These are phyloP conservation scores for Fusarium chlamydosporum DNA, from an alignment of 2,329 filamentous ascomycete genomes.

Conservation along the genomic window DNA sequence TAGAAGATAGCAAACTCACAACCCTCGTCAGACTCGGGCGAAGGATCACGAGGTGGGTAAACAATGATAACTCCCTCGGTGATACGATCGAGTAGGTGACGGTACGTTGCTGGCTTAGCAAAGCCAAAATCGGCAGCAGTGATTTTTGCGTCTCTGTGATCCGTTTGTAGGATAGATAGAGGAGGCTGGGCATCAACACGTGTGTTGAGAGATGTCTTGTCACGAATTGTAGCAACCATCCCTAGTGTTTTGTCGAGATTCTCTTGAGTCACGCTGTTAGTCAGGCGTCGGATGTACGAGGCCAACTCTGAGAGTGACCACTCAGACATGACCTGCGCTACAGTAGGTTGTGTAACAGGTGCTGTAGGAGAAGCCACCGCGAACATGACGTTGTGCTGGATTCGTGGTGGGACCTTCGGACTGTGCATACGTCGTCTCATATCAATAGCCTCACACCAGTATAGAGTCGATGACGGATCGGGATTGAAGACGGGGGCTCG, in stretches of 20 bases:
- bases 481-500: slow-evolving; percentile 55
- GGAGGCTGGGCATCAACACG: slow-evolving; percentile 56
- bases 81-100: slow-evolving; percentile 53
- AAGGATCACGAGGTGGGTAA: slow-evolving; percentile 51
- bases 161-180: slow-evolving; percentile 55
- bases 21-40: slow-evolving; percentile 54
- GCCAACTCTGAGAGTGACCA: slow-evolving; percentile 56
- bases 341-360: slow-evolving; percentile 50
- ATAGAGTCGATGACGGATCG: slow-evolving; percentile 47
- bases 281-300: slow-evolving; percentile 56
- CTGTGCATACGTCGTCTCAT: slow-evolving; percentile 56
- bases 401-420: slow-evolving; percentile 53
- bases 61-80: slow-evolving; percentile 50
- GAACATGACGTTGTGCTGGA: slow-evolving; percentile 57
- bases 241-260: slow-evolving; percentile 51
- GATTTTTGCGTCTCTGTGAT: slow-evolving; percentile 54
- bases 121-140: slow-evolving; percentile 56
- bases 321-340: slow-evolving; percentile 55
- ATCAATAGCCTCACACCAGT: slow-evolving; percentile 58
- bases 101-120: slow-evolving; percentile 52
- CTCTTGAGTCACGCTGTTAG: slow-evolving; percentile 54
- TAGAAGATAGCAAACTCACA: slow-evolving; percentile 54
- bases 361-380: slow-evolving; percentile 48
- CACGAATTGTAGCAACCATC: slow-evolving; percentile 54
- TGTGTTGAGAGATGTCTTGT: slow-evolving; percentile 55